Evolutionary conservation across 192 early-diverging fungal genomes (phyloP).

Genomic region (Linnemannia exigua): DNA sequence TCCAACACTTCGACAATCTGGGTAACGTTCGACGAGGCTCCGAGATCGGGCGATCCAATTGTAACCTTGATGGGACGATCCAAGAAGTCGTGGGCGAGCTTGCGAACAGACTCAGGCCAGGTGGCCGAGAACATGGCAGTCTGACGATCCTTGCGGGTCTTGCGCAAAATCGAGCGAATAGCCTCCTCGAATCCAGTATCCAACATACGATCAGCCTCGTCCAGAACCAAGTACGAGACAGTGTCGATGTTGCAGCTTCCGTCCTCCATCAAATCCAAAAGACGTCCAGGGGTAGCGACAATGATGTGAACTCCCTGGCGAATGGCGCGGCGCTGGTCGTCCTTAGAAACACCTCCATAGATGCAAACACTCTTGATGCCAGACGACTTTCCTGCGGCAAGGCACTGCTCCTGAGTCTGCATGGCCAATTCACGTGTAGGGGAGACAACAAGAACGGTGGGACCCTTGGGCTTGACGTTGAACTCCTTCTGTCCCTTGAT

Average conservation of each 20-base stretch:
- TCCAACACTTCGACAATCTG: constrained; percentile 95
- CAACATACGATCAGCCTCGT: constrained; percentile 99
- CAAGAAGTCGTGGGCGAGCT: constrained; percentile 88
- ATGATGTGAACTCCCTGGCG: constrained; percentile 77
- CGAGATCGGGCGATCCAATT: constrained; percentile 90
- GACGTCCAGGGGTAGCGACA: constrained; percentile 96
- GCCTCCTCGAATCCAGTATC: constrained; percentile 95
- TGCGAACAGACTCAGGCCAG: constrained; percentile 93
- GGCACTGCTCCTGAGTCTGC: constrained; percentile 92
- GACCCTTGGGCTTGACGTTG: constrained; percentile 72
- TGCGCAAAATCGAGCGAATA: constrained; percentile 87
- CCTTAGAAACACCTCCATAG: constrained; percentile 93
- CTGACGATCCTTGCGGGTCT: constrained; percentile 83
- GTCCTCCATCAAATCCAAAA: constrained; percentile 94
- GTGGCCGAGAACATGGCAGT: constrained; percentile 98
- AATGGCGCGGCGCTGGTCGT: constrained; percentile 70
- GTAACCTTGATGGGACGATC: constrained; percentile 83
- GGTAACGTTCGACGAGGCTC: constrained; percentile 87
- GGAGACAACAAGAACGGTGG: constrained; percentile 87
- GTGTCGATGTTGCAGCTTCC: constrained; percentile 81
- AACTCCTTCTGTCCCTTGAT: constrained; percentile 79
- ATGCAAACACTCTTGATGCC: constrained; percentile 82
- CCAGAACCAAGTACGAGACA: constrained; percentile 92
- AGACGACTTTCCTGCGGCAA: constrained; percentile 71
- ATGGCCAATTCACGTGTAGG: constrained; percentile 98